phyloP scores from a whole-genome alignment of 805 yeast species.

The Yarrowia sp. region DNA sequence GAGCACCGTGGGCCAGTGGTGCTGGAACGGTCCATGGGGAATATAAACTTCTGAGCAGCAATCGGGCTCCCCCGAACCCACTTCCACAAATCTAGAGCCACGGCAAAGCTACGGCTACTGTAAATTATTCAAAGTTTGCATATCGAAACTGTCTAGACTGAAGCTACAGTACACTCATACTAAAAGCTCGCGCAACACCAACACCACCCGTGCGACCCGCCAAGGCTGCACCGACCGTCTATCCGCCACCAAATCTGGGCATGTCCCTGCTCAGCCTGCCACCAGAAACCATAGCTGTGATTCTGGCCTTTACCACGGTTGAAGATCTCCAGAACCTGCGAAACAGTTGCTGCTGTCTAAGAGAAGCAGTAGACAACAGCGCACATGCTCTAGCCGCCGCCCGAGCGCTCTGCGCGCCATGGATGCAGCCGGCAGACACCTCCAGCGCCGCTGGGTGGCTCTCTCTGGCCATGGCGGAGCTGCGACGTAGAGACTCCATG shows the following conservation, averaged over 20 bases:
- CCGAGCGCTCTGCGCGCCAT: conserved; percentile 9
- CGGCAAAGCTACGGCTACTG: not conserved
- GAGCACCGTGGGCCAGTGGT: not conserved
- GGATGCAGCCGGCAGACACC: not conserved
- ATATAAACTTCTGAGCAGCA: not conserved
- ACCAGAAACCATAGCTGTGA: conserved; percentile 16
- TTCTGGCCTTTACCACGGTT: not conserved
- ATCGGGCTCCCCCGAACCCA: not conserved
- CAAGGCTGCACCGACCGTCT: not conserved
- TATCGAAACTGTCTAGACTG: not conserved
- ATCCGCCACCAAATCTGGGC: not conserved
- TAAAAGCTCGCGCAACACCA: not conserved
- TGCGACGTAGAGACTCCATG: conserved; percentile 12
- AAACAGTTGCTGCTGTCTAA: not conserved
- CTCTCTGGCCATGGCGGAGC: not conserved
- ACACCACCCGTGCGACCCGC: not conserved
- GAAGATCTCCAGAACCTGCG: conserved; percentile 1
- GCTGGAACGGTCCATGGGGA: not conserved
- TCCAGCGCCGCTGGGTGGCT: not conserved
- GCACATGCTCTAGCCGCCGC: not conserved
- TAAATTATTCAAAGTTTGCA: conserved; percentile 2
- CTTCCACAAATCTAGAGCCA: not conserved
- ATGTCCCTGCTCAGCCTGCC: conserved; percentile 25
- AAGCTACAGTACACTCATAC: not conserved
- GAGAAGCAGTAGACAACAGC: conserved; percentile 10